These are phyloP conservation scores for Xylaria sp. DNA, from an alignment of 2,329 filamentous ascomycete genomes.

Conservation along the genomic window DNA sequence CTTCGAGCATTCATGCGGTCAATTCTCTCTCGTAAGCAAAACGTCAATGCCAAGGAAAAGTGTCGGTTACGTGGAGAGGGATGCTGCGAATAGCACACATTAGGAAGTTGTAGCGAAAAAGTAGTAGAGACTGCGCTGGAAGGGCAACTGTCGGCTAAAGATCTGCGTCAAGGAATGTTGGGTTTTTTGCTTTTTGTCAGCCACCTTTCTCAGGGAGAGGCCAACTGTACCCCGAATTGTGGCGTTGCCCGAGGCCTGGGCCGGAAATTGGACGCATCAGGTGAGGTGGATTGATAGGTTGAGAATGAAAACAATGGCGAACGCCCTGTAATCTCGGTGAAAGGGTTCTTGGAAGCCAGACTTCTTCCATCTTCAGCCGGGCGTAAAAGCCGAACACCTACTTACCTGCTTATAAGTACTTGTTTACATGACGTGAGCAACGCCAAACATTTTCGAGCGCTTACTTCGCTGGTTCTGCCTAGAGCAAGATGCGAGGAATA, in stretches of 20 bases:
- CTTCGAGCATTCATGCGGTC: neutral
- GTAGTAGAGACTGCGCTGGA: neutral
- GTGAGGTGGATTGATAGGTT: neutral
- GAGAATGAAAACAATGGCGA: neutral
- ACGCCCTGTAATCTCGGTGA: neutral
- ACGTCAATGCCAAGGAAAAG: conserved; percentile 6
- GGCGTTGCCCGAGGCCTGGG: conserved; percentile 1
- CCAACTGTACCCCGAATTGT: conserved; percentile 10
- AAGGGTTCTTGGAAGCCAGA: neutral
- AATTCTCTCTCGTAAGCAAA: neutral
- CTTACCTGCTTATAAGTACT: too few species aligned
- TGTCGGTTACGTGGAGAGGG: conserved; percentile 3
- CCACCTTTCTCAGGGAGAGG: neutral
- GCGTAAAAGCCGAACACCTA: neutral
- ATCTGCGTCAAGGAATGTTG: conserved; percentile 7
- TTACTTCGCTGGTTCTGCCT: neutral
- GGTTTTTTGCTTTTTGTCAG: conserved; percentile 20
- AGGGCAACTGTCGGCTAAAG: neutral
- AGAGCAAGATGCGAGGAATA: neutral
- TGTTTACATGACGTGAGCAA: neutral
- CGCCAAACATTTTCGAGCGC: neutral
- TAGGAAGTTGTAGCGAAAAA: neutral
- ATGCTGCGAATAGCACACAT: neutral
- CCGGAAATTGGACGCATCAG: conserved; percentile 14
- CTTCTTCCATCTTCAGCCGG: neutral